Base-by-base conservation (phyloP, 2,329 filamentous ascomycete species). In the Coccinonectria pachysandricola region DNA sequence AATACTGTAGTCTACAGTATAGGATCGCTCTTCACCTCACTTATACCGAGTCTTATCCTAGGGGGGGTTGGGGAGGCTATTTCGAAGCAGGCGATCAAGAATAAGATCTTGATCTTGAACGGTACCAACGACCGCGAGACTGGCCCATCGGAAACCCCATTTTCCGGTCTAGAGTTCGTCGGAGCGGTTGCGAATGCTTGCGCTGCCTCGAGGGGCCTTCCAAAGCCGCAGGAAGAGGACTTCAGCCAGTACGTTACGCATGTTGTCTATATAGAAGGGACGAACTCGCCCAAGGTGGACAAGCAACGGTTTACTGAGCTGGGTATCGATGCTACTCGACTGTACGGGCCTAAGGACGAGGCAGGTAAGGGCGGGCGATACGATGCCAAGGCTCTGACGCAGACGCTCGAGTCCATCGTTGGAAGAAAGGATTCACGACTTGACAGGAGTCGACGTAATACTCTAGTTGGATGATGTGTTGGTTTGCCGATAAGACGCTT, bases 1-100 rank as follows among this genome's bases (percentile, higher is more conserved):
- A 68, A 74, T 30, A 77, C 75, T 2, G 65, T 95, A 7, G 72
- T 96, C 23, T 96, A 94, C 58, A 87, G 81, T 52, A 92, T 96
- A 32, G 91, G 91, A n/a, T 87, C 79, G 2, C 63, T 96, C 0
- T 96, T 92, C 54, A 96, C 88, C 0, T 88, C 81, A 5, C 72
- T 96, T 17, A 68, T 94, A 2, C 88, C 88, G 0, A 86, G 76
- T 10, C 60, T 96, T 1, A 71, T 96, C 5, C 66, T 94, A 11
- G 52, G 63, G 1, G 82, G 80, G 4, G 75, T 92, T 0, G 84
- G 83, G 1, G 64, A 73, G 12, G 72, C 75, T 4, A 52, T 65
- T 12, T 46, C 56, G 1, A 52, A 41, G 18, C 64, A 53, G 0
- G 27, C 39, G 15, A 45, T 74, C 11, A 60, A 71, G 6, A 71